phyloP scores from a whole-genome alignment of 768 basidiomycete species.

The Asterophora lycoperdoides region DNA sequence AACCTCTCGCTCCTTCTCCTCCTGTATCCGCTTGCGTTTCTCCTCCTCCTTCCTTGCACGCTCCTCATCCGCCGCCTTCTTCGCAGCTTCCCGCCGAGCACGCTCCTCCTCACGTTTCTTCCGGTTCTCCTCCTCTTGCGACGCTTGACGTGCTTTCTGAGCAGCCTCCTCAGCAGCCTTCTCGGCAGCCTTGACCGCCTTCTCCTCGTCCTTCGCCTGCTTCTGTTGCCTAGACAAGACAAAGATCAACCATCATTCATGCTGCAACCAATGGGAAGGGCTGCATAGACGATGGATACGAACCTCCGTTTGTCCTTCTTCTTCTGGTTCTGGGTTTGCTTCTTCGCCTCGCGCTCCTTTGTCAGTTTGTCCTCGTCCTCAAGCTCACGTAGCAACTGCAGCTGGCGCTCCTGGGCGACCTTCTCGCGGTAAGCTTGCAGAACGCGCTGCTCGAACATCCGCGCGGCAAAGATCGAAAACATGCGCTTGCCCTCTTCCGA shows the following conservation, averaged over 20 bases:
- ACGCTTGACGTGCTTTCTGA: conserved; percentile 67
- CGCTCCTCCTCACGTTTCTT: conserved; percentile 87
- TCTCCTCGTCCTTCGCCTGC: conserved; percentile 88
- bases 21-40: conserved; percentile 63
- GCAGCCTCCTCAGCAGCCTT: conserved; percentile 85
- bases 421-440: conserved; percentile 95
- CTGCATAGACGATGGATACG: conserved; percentile 15
- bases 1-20: conserved; percentile 77
- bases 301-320: conserved; percentile 96
- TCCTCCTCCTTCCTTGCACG: conserved; percentile 82
- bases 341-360: conserved; percentile 89
- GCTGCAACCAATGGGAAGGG: background rate
- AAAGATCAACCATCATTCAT: conserved; percentile 11
- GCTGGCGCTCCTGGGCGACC: conserved; percentile 92
- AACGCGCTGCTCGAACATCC: conserved; percentile 99
- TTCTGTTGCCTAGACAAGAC: conserved; percentile 73
- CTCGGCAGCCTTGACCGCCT: conserved; percentile 77
- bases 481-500: conserved; percentile 99
- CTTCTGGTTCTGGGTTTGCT: conserved; percentile 95
- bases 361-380: conserved; percentile 90
- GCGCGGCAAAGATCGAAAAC: conserved; percentile 99
- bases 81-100: conserved; percentile 66
- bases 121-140: conserved; percentile 75
- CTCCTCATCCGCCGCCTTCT: conserved; percentile 80
- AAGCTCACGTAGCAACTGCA: conserved; percentile 88